Evolutionary conservation across 2,329 filamentous ascomycete genomes (phyloP).

Genomic region (Talaromyces sp.): DNA sequence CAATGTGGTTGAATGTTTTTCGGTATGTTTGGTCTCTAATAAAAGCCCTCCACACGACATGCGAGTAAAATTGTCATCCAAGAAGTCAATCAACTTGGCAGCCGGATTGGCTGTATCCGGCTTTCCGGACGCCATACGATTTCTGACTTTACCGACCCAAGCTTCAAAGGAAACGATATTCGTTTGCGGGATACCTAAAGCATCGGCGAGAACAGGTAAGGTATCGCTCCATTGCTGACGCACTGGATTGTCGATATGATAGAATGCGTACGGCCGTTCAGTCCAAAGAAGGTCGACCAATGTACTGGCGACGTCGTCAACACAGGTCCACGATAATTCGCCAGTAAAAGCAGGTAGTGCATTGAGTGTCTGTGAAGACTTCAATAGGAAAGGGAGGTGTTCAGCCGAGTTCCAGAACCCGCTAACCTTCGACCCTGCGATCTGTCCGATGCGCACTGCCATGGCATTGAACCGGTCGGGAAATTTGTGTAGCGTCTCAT

Average conservation of each 20-base stretch:
- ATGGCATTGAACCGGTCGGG: conserved; percentile 43
- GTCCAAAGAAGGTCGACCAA: conserved; percentile 33
- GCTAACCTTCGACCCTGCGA: conserved; percentile 48
- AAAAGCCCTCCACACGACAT: neutral
- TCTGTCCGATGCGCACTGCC: conserved; percentile 49
- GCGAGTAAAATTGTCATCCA: neutral
- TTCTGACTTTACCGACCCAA: conserved; percentile 30
- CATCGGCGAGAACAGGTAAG: conserved; percentile 31
- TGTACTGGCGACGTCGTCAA: conserved; percentile 39
- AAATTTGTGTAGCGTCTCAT: conserved; percentile 44
- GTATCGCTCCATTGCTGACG: conserved; percentile 41
- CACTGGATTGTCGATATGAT: conserved; percentile 47
- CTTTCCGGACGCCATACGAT: conserved; percentile 27
- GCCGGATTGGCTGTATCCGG: neutral
- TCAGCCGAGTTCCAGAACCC: conserved; percentile 56
- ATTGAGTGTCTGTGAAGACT: conserved; percentile 47
- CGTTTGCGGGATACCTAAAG: conserved; percentile 28
- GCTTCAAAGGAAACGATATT: conserved; percentile 38
- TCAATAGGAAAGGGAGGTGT: conserved; percentile 51
- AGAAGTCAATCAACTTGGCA: neutral
- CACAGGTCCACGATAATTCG: conserved; percentile 45
- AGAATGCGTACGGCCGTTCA: conserved; percentile 31
- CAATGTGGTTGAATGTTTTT: neutral
- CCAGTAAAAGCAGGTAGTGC: conserved; percentile 43
- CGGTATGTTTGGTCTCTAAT: neutral